Percentiles rank a stretch among this genome's conserved stretches.
Evolutionary conservation across 805 yeast species (phyloP).

Genomic region (Candida dendrica): DNA sequence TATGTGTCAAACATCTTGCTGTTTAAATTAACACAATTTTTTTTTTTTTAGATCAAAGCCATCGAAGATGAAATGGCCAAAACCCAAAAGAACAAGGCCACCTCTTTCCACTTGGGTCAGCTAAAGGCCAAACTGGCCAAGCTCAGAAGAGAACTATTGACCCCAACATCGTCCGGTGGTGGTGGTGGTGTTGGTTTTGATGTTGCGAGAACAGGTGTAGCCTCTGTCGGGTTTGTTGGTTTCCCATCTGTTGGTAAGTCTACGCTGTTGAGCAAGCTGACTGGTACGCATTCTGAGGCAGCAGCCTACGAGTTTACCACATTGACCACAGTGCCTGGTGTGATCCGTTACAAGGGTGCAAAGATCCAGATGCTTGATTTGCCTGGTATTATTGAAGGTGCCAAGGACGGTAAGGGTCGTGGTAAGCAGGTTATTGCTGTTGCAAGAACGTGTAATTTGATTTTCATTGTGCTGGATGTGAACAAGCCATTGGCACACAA

Average conservation of each 20-base stretch:
- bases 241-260: constrained; percentile 91
- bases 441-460: constrained; percentile 92
- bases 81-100: constrained; percentile 97
- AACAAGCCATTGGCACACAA: constrained; percentile 94
- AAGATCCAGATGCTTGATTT: constrained; percentile 92
- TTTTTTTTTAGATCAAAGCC: constrained; percentile 55
- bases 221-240: constrained; percentile 95
- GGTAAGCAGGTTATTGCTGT: constrained; percentile 98
- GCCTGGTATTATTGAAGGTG: constrained; percentile 89
- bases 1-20: no score
- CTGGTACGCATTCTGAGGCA: constrained; percentile 96
- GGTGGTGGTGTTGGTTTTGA: constrained; percentile 94
- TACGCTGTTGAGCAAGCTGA: constrained; percentile 77
- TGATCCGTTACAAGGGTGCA: constrained; percentile 92
- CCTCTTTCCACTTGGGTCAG: constrained; percentile 96
- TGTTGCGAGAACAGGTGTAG: constrained; percentile 98
- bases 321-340: constrained; percentile 95
- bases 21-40: no score
- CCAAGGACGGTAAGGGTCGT: constrained; percentile 87
- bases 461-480: constrained; percentile 91
- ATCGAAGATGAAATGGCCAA: constrained; percentile 97
- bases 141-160: constrained; percentile 82
- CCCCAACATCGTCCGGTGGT: constrained; percentile 68
- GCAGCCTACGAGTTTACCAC: constrained; percentile 98
- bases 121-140: constrained; percentile 94